Base-by-base conservation (phyloP, 176 grass and related monocot genomes). In the Urochloa ruziziensis region DNA sequence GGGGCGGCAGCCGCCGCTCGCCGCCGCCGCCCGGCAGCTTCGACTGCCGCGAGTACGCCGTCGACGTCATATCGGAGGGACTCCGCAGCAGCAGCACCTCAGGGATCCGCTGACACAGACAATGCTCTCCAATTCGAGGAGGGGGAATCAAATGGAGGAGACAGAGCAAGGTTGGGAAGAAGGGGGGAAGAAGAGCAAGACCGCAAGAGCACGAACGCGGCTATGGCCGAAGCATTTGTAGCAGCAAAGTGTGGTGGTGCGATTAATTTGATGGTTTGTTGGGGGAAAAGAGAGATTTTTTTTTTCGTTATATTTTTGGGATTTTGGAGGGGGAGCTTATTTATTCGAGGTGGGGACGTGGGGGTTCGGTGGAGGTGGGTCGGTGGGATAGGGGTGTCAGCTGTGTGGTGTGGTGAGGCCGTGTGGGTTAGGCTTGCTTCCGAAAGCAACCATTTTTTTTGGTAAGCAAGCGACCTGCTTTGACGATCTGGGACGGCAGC, bases 1-100 rank as follows among this genome's bases (percentile, higher is more conserved):
- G 74, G 44, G 81, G 86, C 34, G 30, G 56, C 64, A 70, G 74
- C 58, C 75, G 70, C 27, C 80, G 39, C 49, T 87, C 65, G 28
- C 15, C 25, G 33, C 53, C 40, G 39, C 72, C 54, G 66, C 64
- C 66, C 2, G 74, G 66, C 74, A 84, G 66, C 67, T 88, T 88
- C 0, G 81, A 83, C 74, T 53, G 32, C 64, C 86, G 73, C 54
- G 86, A 63, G 80, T 88, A 88, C 19, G 86, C 86, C 80, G 86
- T 78, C 3, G 86, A 88, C 54, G 86, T 53, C 86, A 88, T 88
- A 19, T 9, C 77, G n/a, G 3, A 5, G n/a, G n/a, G n/a, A n/a
- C n/a, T n/a, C n/a, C 30, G 58, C 73, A 17, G 5, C 16, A 0
- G 46, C 59, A 12, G n/a, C n/a, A 59, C 56, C 69, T 69, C 53